Percentiles rank a stretch among this genome's conserved stretches.
Conservation (phyloP, 345 rosid genomes). For the Excoecaria agallocha region DNA sequence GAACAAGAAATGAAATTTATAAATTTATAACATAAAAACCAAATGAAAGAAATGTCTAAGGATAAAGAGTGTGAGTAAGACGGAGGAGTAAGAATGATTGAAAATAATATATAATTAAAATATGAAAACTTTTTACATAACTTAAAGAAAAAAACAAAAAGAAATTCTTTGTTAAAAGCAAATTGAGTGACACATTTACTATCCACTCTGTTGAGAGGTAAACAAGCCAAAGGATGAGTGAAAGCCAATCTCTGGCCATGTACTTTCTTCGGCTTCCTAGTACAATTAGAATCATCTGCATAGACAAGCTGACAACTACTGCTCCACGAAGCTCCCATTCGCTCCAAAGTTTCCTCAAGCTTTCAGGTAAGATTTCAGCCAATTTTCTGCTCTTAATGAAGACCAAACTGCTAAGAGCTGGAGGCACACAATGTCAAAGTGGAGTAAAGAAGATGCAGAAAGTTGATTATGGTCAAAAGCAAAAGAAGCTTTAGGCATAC, state of each 20-base stretch:
- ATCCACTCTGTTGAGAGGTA: conserved; percentile 12
- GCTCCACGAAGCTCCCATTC: conserved; percentile 15
- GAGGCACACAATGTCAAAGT: not conserved
- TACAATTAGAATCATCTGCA: conserved; percentile 7
- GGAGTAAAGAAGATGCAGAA: not conserved
- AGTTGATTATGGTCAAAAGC: not conserved
- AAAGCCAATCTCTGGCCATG: conserved; percentile 13
- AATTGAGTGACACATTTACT: conserved; percentile 5
- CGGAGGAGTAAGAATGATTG: no score
- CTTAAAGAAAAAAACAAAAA: no score
- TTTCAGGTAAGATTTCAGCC: conserved; percentile 11
- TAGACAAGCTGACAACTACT: conserved; percentile 4
- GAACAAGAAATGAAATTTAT: no score
- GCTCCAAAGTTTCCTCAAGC: conserved; percentile 7
- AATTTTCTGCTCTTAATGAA: conserved; percentile 1
- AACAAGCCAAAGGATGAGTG: conserved; percentile 12
- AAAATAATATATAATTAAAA: no score
- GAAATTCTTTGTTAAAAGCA: no score
- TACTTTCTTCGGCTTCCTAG: conserved; percentile 21
- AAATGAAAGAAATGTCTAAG: no score
- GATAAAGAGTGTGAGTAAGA: no score
- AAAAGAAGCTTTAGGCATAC: not conserved
- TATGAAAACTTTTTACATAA: no score
- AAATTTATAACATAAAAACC: no score
- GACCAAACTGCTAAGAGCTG: conserved; percentile 10